These are phyloP conservation scores for Neopestalotiopsis rosae DNA, from an alignment of 2,329 filamentous ascomycete species.

Conservation along the genomic window DNA sequence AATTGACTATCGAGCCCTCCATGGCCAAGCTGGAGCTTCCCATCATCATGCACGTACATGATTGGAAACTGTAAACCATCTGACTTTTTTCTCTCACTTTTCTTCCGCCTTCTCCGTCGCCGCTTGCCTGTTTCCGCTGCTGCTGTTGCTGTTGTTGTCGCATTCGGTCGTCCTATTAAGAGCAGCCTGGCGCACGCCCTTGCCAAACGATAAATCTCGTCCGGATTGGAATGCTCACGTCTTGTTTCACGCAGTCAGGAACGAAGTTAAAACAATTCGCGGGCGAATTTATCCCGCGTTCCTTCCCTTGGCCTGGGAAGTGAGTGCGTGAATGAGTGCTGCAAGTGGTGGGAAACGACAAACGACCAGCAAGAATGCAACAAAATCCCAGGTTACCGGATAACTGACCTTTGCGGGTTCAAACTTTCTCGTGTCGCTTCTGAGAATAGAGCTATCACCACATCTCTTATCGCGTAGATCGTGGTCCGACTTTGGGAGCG, in stretches of 20 bases:
- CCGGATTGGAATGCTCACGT: conserved; percentile 4
- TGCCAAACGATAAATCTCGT: neutral
- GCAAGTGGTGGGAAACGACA: neutral
- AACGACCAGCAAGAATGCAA: conserved; percentile 4
- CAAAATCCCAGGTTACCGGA: neutral
- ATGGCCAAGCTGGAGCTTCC: conserved; percentile 5
- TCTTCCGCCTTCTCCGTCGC: neutral
- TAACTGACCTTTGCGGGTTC: conserved; percentile 4
- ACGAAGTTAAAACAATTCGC: neutral
- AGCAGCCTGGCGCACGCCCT: neutral
- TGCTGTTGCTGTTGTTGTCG: too few relatives aligned
- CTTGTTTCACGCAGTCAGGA: neutral
- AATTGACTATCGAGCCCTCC: neutral
- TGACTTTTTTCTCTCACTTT: conserved; percentile 3
- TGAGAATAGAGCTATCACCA: neutral
- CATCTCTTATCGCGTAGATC: neutral
- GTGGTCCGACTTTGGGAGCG: neutral
- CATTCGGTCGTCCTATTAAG: neutral
- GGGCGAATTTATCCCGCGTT: neutral
- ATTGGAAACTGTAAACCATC: neutral
- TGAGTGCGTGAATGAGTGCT: neutral
- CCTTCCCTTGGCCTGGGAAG: neutral
- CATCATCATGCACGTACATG: conserved; percentile 14
- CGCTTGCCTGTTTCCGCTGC: too few relatives aligned
- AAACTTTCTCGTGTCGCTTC: neutral